Evolutionary conservation across 1,284 basidiomycete genomes (phyloP).

Genomic region (Puccinia coronata): DNA sequence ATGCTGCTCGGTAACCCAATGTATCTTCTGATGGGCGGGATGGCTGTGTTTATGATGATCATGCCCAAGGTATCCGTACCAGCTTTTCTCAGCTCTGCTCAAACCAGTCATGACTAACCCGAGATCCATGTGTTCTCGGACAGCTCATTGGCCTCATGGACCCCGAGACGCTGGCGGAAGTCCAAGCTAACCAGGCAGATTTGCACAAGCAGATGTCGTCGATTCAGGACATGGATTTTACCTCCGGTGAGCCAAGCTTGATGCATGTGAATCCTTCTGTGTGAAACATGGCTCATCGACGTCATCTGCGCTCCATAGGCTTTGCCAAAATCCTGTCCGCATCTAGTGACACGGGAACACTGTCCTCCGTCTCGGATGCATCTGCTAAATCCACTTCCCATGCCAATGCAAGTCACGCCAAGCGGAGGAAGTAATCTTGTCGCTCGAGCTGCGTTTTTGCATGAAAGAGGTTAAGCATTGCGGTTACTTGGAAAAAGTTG

Average conservation of each 20-base stretch:
- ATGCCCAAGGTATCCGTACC: slow-evolving; percentile 19
- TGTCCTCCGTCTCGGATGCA: background rate
- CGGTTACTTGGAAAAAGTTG: too few species aligned
- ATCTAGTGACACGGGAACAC: background rate
- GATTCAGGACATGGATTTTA: slow-evolving; percentile 25
- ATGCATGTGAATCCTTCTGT: background rate
- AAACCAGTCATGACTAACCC: background rate
- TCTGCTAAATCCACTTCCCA: background rate
- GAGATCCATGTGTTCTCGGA: background rate
- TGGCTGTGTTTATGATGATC: slow-evolving; percentile 38
- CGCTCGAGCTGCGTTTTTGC: too few species aligned
- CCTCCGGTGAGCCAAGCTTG: slow-evolving; percentile 5
- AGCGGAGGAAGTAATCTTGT: slow-evolving; percentile 23
- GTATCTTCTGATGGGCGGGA: slow-evolving; percentile 41
- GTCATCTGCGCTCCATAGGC: background rate
- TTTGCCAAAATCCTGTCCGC: slow-evolving; percentile 28
- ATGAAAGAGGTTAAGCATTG: too few species aligned
- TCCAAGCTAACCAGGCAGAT: slow-evolving; percentile 40
- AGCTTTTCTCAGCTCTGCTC: background rate
- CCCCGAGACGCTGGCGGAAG: slow-evolving; percentile 37
- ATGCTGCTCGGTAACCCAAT: slow-evolving; percentile 44
- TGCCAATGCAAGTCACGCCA: slow-evolving; percentile 12
- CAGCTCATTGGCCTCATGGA: slow-evolving; percentile 33
- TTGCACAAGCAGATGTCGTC: slow-evolving; percentile 41
- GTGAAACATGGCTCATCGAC: background rate